A percentile compares a stretch with the other conserved stretches of the same genome.
Conservation (phyloP, 352 stramenopile species). For the Pythium rishiriense region DNA sequence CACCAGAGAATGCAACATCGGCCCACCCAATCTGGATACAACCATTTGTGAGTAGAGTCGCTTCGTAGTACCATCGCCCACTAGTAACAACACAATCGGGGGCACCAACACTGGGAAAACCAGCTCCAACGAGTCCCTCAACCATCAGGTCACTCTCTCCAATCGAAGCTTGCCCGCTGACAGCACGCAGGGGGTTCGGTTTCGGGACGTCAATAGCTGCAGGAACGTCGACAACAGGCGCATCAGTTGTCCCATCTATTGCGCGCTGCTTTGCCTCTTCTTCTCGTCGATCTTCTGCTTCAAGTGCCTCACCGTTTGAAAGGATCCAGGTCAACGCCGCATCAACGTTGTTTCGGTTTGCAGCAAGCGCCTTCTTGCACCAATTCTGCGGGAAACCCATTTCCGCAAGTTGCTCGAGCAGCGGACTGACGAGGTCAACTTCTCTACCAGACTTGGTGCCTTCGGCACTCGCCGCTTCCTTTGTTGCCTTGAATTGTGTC, state of each 20-base stretch:
- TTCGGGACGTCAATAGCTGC: conserved; percentile 27
- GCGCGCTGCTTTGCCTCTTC: conserved; percentile 59
- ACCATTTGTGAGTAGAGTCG: conserved; percentile 90
- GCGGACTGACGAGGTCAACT: conserved; percentile 47
- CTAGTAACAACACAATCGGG: conserved; percentile 77
- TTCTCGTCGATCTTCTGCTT: conserved; percentile 85
- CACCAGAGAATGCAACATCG: conserved; percentile 85
- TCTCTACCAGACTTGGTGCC: conserved; percentile 31
- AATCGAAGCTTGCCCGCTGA: conserved; percentile 87
- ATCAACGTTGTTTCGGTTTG: conserved; percentile 90
- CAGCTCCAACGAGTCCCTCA: conserved; percentile 79
- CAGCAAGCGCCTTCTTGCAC: conserved; percentile 89
- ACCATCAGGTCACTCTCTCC: conserved; percentile 84
- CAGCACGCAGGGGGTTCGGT: conserved; percentile 78
- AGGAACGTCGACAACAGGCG: neutral
- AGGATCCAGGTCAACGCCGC: conserved; percentile 92
- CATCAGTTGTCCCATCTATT: conserved; percentile 9
- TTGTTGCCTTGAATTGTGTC: conserved; percentile 66
- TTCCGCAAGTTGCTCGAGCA: conserved; percentile 88
- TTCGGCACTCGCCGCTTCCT: conserved; percentile 33
- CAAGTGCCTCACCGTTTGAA: conserved; percentile 87
- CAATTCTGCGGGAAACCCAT: conserved; percentile 94
- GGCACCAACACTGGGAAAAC: conserved; percentile 84
- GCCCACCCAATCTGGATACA: conserved; percentile 95
- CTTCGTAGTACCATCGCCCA: conserved; percentile 92